Base-by-base conservation (phyloP, 257 asterid genomes). In the Mitragyna speciosa region DNA sequence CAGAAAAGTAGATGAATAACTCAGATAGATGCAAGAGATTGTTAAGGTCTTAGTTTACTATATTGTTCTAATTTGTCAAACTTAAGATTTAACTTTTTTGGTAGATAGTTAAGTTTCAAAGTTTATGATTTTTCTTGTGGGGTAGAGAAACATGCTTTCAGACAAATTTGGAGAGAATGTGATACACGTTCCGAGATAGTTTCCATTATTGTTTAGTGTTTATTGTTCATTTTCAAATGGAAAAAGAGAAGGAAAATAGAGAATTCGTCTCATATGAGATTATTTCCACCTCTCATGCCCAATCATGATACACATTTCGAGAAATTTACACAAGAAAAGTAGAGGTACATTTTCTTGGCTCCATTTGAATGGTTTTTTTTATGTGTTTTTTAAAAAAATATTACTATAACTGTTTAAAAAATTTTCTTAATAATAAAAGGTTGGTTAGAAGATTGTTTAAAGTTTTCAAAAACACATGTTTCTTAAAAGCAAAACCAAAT, bases 281-380 rank as follows among this genome's bases (percentile, higher is more conserved):
- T 67, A 76, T 73, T 5, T 67, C 65, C 48, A 12, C n/a, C 61
- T 45, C 47, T 64, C 83, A n/a, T 66, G 80, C 54, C 52, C 74
- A 68, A 75, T 75, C 80, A 73, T 58, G 85, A 82, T 56, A 56
- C 51, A 26, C 67, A 61, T 41, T 68, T 77, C 85, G 45, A 31
- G 84, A 76, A 80, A 80, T 77, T 76, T 48, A 36, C 4, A 36
- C 16, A 51, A 75, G 67, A 79, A 77, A 63, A n/a, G n/a, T n/a
- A n/a, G n/a, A n/a, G n/a, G n/a, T n/a, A n/a, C n/a, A n/a, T n/a
- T n/a, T n/a, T n/a, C n/a, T n/a, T n/a, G n/a, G n/a, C n/a, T n/a
- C n/a, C n/a, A n/a, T n/a, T n/a, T n/a, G n/a, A n/a, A n/a, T n/a
- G n/a, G n/a, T n/a, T n/a, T n/a, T n/a, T n/a, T n/a, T n/a, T n/a